phyloP scores from a whole-genome alignment of 108 stramenopile genomes.

The Cyclotella cryptica region DNA sequence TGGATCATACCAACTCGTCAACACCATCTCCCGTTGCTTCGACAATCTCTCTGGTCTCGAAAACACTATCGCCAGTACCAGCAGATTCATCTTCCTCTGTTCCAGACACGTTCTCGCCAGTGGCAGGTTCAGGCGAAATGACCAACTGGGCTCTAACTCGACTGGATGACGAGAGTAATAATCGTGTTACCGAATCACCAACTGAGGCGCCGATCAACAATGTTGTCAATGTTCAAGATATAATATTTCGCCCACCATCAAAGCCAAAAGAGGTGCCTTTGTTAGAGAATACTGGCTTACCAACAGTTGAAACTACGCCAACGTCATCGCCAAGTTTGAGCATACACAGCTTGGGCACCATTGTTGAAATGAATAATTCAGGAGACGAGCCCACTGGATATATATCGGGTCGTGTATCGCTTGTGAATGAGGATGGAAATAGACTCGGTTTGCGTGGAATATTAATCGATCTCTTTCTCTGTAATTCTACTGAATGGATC shows the following conservation, averaged over 20 bases:
- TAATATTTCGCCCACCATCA: conserved; percentile 8
- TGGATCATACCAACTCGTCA: too few species aligned
- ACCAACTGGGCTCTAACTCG: conserved; percentile 16
- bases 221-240: conserved; percentile 9
- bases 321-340: background rate
- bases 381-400: background rate
- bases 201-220: background rate
- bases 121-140: background rate
- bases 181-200: background rate
- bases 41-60: too few species aligned
- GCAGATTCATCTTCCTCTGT: too few species aligned
- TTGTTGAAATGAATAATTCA: background rate
- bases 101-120: background rate
- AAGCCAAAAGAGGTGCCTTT: background rate
- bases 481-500: conserved; percentile 30
- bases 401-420: conserved; percentile 37
- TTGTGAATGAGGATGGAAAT: conserved; percentile 16
- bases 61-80: too few species aligned
- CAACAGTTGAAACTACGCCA: background rate
- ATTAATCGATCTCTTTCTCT: conserved; percentile 38
- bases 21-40: too few species aligned
- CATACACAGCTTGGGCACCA: background rate
- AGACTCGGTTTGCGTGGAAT: conserved; percentile 44
- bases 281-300: background rate
- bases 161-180: background rate